A percentile compares a stretch with the other conserved stretches of the same genome.
Conservation (phyloP, 225 moss, liverwort and hornwort genomes). For the Climacium dendroides region DNA sequence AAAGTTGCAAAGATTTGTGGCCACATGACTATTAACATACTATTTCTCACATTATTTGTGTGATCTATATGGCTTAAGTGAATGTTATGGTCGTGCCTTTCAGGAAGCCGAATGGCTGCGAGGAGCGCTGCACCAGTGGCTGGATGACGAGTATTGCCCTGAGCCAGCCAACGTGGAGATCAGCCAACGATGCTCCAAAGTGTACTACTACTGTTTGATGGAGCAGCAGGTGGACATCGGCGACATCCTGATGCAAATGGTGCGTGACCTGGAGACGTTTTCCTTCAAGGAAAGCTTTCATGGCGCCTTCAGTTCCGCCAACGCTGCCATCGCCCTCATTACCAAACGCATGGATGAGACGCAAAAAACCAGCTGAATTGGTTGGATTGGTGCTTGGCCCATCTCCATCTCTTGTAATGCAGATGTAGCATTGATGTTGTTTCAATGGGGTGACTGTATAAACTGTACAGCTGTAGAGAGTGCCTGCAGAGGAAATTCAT, state of each 20-base stretch:
- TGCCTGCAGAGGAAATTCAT: neutral
- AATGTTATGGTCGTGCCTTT: neutral
- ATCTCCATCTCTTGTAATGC: neutral
- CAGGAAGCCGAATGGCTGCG: constrained; percentile 97
- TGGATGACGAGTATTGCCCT: constrained; percentile 92
- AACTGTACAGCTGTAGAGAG: constrained; percentile 19
- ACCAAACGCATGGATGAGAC: constrained; percentile 67
- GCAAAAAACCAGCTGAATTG: constrained; percentile 1
- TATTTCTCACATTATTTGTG: neutral
- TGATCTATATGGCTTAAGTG: neutral
- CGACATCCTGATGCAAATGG: constrained; percentile 98
- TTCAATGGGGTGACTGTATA: neutral
- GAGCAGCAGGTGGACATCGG: constrained; percentile 91
- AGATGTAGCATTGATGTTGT: neutral
- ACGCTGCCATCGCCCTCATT: constrained; percentile 85
- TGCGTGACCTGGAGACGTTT: constrained; percentile 80
- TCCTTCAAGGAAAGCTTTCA: constrained; percentile 97
- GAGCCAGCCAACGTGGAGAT: constrained; percentile 93
- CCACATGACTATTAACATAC: neutral
- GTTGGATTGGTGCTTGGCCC: neutral
- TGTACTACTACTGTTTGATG: constrained; percentile 76
- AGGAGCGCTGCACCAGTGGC: constrained; percentile 78
- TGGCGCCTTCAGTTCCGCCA: constrained; percentile 86
- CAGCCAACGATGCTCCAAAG: constrained; percentile 73
- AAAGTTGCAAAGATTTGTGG: neutral